A percentile compares a stretch with the other conserved stretches of the same genome.
Conservation (phyloP, 495 filamentous ascomycete genomes). For the Pyrenula aspistea region DNA sequence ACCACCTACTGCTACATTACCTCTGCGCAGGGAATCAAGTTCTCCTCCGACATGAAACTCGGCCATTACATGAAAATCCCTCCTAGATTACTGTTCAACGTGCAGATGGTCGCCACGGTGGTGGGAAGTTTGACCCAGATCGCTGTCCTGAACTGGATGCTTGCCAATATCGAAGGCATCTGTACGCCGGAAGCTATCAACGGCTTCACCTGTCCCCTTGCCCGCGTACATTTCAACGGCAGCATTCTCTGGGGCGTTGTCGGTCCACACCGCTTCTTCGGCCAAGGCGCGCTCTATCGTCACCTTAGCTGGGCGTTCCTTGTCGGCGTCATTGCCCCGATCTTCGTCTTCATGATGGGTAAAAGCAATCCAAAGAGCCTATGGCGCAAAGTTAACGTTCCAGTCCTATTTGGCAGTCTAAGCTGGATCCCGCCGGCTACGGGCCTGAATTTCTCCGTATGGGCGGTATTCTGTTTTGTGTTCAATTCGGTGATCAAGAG, state of each 20-base stretch:
- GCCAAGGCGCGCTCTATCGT: slow-evolving; percentile 41
- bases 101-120: slow-evolving; percentile 72
- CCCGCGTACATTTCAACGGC: slow-evolving; percentile 82
- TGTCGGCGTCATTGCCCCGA: slow-evolving; percentile 56
- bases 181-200: slow-evolving; percentile 66
- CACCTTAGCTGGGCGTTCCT: slow-evolving; percentile 62
- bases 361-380: slow-evolving; percentile 21
- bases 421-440: slow-evolving; percentile 72
- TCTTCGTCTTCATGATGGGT: slow-evolving; percentile 53
- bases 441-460: slow-evolving; percentile 12
- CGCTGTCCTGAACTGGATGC: slow-evolving; percentile 82
- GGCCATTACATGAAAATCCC: slow-evolving; percentile 94
- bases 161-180: slow-evolving; percentile 58
- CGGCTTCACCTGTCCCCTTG: slow-evolving; percentile 79
- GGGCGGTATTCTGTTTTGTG: slow-evolving; percentile 54
- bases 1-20: slow-evolving; percentile 77
- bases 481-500: slow-evolving; percentile 68
- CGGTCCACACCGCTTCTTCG: slow-evolving; percentile 54
- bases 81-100: slow-evolving; percentile 63
- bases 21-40: slow-evolving; percentile 74
- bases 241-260: slow-evolving; percentile 84
- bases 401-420: slow-evolving; percentile 27
- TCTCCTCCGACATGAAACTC: slow-evolving; percentile 75
- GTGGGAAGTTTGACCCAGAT: slow-evolving; percentile 73
- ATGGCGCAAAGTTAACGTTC: slow-evolving; percentile 6